These are phyloP conservation scores for Rhododendron ferrugineum DNA, from an alignment of 148 eudicot genomes.

Conservation along the genomic window DNA sequence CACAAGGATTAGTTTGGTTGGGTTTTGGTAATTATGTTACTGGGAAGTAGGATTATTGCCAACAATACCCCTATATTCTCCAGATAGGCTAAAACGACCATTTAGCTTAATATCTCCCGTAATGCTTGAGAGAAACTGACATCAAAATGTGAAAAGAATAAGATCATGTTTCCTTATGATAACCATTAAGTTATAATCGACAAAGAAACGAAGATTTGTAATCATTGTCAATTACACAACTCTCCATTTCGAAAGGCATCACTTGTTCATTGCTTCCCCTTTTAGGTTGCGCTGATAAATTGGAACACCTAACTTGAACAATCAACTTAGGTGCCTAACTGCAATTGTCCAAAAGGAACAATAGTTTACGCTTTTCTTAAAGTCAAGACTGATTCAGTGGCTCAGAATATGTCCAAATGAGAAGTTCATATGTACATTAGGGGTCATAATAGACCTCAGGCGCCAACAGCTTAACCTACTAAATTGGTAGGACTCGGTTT, in stretches of 20 bases:
- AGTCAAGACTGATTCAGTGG: neutral
- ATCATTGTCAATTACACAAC: neutral
- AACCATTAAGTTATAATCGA: neutral
- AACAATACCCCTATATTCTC: neutral
- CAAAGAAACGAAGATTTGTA: neutral
- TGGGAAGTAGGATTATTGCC: neutral
- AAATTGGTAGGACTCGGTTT: neutral
- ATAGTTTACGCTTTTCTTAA: neutral
- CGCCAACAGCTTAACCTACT: neutral
- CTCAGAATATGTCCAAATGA: neutral
- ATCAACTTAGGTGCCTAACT: neutral
- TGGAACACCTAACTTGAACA: neutral
- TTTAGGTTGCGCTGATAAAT: neutral
- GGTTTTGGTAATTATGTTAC: neutral
- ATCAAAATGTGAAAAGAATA: neutral
- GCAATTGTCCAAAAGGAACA: neutral
- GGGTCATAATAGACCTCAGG: neutral
- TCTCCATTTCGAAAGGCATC: neutral
- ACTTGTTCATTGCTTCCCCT: neutral
- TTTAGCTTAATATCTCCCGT: neutral
- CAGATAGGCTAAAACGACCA: neutral
- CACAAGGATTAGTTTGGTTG: neutral
- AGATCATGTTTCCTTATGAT: neutral
- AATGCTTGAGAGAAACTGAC: neutral
- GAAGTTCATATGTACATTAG: neutral